phyloP scores from a whole-genome alignment of 164 flowering plant species.

The Magnolia officinalis region DNA sequence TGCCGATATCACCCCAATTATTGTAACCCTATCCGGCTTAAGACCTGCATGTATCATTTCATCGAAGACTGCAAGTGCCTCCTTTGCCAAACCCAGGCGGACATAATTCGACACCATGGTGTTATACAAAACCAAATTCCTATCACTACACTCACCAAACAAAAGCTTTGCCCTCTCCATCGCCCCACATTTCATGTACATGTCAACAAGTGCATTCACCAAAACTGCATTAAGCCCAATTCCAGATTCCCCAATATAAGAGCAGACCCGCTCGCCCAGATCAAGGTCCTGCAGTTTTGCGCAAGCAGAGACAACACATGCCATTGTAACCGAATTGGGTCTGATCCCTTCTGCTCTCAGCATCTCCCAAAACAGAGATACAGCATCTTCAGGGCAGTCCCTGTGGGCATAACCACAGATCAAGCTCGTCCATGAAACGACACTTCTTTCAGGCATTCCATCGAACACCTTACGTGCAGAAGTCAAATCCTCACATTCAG shows the following conservation, averaged over 20 bases:
- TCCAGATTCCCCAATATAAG: constrained; percentile 30
- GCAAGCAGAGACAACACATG: constrained; percentile 53
- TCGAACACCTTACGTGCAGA: constrained; percentile 43
- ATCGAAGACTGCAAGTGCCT: constrained; percentile 37
- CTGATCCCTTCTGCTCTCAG: constrained; percentile 23
- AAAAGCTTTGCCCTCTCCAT: constrained; percentile 34
- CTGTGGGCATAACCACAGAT: constrained; percentile 45
- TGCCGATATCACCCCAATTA: constrained; percentile 42
- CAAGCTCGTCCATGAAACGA: constrained; percentile 64
- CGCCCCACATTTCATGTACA: constrained; percentile 63
- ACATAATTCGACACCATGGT: constrained; percentile 52
- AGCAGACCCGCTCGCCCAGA: constrained; percentile 30
- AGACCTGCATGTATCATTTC: constrained; percentile 35
- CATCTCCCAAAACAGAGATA: constrained; percentile 56
- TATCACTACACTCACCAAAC: constrained; percentile 39
- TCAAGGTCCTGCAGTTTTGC: constrained; percentile 49
- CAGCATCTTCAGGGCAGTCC: constrained; percentile 36
- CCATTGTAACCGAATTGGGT: constrained; percentile 61
- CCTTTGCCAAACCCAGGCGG: constrained; percentile 33
- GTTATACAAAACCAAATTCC: constrained; percentile 47
- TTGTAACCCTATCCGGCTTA: constrained; percentile 47
- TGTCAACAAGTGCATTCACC: constrained; percentile 56
- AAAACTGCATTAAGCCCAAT: constrained; percentile 30
- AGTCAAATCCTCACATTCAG: constrained; percentile 41
- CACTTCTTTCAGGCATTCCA: constrained; percentile 54